Evolutionary conservation across 805 yeast species (phyloP), one percentile per base, ranked within the genome.

Genomic region (Kluyveromyces dobzhanskii): DNA sequence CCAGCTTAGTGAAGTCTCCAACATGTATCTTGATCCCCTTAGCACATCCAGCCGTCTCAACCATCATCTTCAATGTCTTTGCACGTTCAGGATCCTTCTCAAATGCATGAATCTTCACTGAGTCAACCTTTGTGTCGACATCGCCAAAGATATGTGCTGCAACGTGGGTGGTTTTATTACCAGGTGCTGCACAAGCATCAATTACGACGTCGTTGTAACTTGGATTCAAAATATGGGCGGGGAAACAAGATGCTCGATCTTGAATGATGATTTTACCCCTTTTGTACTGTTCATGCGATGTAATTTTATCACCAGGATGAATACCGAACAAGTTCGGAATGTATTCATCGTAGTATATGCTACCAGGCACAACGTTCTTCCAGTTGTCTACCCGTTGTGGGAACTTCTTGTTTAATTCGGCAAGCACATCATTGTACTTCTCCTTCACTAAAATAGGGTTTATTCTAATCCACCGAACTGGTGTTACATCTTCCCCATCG

Each of bases 171-270:
- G 99, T 92, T 58, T 92, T 94, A 61, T 92, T 92, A 4, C 99
- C 99, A 4, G 99, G 99, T 0, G 99, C 98, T 2, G 97, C 88
- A 64, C 97, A 88, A 1, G 96, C 82, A 62, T 92, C 99, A 32
- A 92, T 83, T 9, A 87, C 76, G 17, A 68, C 61, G 42, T 73
- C 80, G 32, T 79, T 81, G 3, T 74, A 67, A 1, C 56, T 40
- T 0, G 90, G 85, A 44, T 75, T 68, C 35, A 92, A 62, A 19
- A 92, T 87, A 44, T 76, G 77, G 0, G 94, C 96, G 0, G 99
- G 99, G 55, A 92, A 87, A 58, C 98, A 92, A 1, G 97, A 87
- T 0, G 97, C 96, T 37, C 98, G 68, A 56, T 92, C 98, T 62
- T 92, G 99, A 44, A 92, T 85, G 39, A 92, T 88, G 12, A 90